These are phyloP conservation scores for Blumeriella jaapii DNA, from an alignment of 2,329 filamentous ascomycete species.

Conservation along the genomic window DNA sequence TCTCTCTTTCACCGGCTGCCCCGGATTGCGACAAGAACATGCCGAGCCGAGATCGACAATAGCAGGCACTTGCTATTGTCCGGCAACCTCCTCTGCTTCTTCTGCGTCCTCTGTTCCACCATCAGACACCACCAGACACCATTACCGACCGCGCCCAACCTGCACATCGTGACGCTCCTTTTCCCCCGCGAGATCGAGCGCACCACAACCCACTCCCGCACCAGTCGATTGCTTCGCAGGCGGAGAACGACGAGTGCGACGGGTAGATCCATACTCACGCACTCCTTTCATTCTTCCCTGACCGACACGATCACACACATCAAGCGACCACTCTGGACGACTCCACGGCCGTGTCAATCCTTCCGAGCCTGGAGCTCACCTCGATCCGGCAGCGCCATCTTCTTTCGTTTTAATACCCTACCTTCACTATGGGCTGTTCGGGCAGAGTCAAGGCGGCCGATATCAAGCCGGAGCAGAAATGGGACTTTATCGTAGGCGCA, in stretches of 20 bases:
- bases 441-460: conserved; percentile 51
- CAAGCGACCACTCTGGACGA: conserved; percentile 1
- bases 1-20: too few relatives aligned
- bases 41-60: conserved; percentile 9
- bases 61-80: conserved; percentile 13
- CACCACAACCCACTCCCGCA: conserved; percentile 4
- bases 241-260: conserved; percentile 13
- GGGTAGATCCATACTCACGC: not conserved
- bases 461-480: conserved; percentile 75
- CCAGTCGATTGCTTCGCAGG: conserved; percentile 15
- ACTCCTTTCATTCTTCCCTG: too few relatives aligned
- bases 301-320: too few relatives aligned
- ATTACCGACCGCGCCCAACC: not conserved
- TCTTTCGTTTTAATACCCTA: conserved; percentile 12
- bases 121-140: not conserved
- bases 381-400: conserved; percentile 11
- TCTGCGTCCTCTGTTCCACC: not conserved
- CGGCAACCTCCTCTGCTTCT: too few relatives aligned
- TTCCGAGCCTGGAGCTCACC: conserved; percentile 14
- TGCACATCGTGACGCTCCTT: conserved; percentile 3
- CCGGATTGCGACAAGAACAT: conserved; percentile 4
- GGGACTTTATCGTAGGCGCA: conserved; percentile 74
- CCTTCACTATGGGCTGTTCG: conserved; percentile 51
- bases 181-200: not conserved
- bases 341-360: conserved; percentile 3